phyloP scores from a whole-genome alignment of 1,284 basidiomycete genomes.

The Malassezia caprae region DNA sequence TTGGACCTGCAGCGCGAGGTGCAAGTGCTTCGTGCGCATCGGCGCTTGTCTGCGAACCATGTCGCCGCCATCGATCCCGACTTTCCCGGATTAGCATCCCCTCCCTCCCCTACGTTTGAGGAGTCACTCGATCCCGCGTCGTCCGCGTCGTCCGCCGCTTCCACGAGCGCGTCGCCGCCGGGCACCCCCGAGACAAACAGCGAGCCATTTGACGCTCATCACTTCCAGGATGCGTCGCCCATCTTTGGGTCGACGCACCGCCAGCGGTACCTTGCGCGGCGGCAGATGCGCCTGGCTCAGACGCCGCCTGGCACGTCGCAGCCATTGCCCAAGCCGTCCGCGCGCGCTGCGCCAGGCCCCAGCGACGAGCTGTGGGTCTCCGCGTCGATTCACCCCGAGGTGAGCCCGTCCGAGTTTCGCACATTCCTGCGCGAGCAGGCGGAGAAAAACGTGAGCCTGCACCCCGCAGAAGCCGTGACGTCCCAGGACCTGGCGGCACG shows the following conservation, averaged over 20 bases:
- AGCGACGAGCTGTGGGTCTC: constrained; percentile 76
- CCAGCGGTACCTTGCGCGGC: constrained; percentile 5
- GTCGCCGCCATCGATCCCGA: constrained; percentile 42
- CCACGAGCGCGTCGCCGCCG: constrained; percentile 1
- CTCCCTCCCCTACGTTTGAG: constrained; percentile 9
- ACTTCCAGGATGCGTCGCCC: neutral
- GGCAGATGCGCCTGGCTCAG: neutral
- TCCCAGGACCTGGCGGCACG: neutral
- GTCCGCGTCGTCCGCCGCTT: neutral
- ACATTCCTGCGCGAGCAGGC: constrained; percentile 90
- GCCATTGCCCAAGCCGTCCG: neutral
- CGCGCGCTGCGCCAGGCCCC: neutral
- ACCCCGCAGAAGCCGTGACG: neutral
- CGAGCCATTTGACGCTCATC: constrained; percentile 1
- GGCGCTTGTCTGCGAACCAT: constrained; percentile 36
- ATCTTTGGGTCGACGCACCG: constrained; percentile 14
- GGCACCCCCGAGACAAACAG: neutral
- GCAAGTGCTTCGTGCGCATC: constrained; percentile 42
- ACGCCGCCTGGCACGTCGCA: neutral
- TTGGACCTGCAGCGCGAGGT: constrained; percentile 42
- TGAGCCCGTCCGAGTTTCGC: constrained; percentile 89
- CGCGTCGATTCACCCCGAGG: constrained; percentile 86
- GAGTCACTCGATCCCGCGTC: neutral
- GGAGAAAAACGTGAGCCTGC: constrained; percentile 42
- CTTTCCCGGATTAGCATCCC: constrained; percentile 25